Evolutionary conservation across 306 rosid species (phyloP).

Genomic region (Mucuna pruriens): DNA sequence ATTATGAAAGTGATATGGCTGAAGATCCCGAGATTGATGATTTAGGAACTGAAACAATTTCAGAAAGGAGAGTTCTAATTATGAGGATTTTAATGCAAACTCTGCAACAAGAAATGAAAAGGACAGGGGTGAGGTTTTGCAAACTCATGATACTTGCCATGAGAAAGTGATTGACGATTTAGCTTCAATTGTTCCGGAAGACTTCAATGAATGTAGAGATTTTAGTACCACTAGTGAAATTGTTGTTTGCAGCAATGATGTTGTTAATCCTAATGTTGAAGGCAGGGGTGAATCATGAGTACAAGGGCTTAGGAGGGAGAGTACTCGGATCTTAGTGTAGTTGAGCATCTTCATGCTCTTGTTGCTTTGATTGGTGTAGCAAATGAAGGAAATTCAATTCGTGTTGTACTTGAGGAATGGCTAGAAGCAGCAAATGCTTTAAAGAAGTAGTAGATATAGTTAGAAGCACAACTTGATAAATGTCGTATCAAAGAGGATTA

Average conservation of each 20-base stretch:
- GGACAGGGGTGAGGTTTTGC: slow-evolving; percentile 35
- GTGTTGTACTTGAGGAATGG: slow-evolving; percentile 75
- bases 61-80: slow-evolving; percentile 37
- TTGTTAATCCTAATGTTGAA: slow-evolving; percentile 41
- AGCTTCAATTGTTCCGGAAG: slow-evolving; percentile 38
- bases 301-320: slow-evolving; percentile 80
- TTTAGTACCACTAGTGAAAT: slow-evolving; percentile 39
- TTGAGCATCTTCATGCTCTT: slow-evolving; percentile 78
- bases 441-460: slow-evolving; percentile 82
- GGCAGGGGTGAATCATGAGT: slow-evolving; percentile 76
- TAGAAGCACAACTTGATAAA: slow-evolving; percentile 72
- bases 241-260: slow-evolving; percentile 38
- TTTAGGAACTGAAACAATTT: slow-evolving; percentile 55
- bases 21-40: slow-evolving; percentile 69
- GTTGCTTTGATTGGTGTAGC: slow-evolving; percentile 66
- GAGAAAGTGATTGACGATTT: slow-evolving; percentile 41
- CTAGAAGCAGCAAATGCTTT: slow-evolving; percentile 81
- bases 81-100: slow-evolving; percentile 39
- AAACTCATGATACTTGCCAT: slow-evolving; percentile 40
- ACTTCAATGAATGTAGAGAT: slow-evolving; percentile 36
- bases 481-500: slow-evolving; percentile 65
- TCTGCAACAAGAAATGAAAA: slow-evolving; percentile 39
- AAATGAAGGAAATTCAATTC: slow-evolving; percentile 75
- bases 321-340: slow-evolving; percentile 79
- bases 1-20: slow-evolving; percentile 63